A percentile compares a stretch with the other conserved stretches of the same genome.
These are phyloP conservation scores for Diddensiella caesifluorescens DNA, from an alignment of 805 yeast species.

Conservation along the genomic window DNA sequence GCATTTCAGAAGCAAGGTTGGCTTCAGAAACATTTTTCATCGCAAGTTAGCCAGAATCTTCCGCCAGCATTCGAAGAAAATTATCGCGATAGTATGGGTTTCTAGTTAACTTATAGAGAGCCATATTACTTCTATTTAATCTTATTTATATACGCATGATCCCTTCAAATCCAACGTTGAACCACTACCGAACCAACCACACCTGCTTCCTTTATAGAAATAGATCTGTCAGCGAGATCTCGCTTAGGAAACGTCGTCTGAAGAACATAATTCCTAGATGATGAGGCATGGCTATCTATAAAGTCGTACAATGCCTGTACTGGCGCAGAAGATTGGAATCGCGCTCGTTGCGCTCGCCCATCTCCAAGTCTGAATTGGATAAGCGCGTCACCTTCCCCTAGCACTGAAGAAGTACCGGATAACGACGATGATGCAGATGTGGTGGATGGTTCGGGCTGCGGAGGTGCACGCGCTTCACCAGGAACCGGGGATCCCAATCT, in stretches of 20 bases:
- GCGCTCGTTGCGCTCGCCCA: constrained; percentile 63
- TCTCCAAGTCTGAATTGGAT: constrained; percentile 81
- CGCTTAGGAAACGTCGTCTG: constrained; percentile 80
- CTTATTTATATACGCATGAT: background rate
- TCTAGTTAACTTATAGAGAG: no score
- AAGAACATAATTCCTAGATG: constrained; percentile 53
- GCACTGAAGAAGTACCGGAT: constrained; percentile 21
- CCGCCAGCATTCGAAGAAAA: no score
- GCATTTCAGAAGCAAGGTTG: no score
- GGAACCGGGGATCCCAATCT: constrained; percentile 89
- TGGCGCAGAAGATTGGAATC: constrained; percentile 59
- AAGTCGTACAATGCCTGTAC: constrained; percentile 64
- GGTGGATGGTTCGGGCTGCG: constrained; percentile 16
- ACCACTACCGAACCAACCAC: constrained; percentile 80
- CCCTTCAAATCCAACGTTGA: constrained; percentile 62
- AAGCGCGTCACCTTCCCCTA: constrained; percentile 53
- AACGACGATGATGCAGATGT: constrained; percentile 21
- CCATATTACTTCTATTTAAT: background rate
- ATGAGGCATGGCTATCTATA: constrained; percentile 46
- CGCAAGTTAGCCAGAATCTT: no score
- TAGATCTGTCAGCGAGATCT: constrained; percentile 53
- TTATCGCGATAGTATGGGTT: no score
- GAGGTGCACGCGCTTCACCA: constrained; percentile 42
- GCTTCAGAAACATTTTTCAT: no score
- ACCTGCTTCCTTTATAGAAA: constrained; percentile 68